Base-by-base conservation (phyloP, 31 red algal genomes). In the Porphyra umbilicalis region DNA sequence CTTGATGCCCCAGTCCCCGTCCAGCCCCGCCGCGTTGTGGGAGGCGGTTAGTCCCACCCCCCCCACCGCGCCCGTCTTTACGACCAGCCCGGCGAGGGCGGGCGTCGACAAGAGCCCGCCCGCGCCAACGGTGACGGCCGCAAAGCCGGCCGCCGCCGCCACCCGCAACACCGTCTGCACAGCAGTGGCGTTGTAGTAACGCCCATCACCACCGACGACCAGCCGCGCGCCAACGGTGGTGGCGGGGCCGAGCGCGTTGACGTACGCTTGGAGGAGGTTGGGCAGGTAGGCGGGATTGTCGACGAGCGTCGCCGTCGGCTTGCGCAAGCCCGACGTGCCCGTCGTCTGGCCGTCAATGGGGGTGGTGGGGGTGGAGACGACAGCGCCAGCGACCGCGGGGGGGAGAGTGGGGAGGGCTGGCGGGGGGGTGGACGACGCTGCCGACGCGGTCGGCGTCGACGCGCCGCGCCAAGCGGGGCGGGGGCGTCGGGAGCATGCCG, bases 301-400 rank as follows among this genome's bases (percentile, higher is more conserved):
- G 6, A 95, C 32, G 14, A 90, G 83, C 16, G 84, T 78, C 7
- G 57, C 78, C 6, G 92, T 88, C 71, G 85, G 89, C 75, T 88
- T 89, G 25, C 96, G 92, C 79, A 98, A 80, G 39, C 96, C 96
- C 40, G 92, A 95, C 8, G 96, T 98, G 36, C 96, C 96, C 31
- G 92, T 94, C 34, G 93, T 98, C 79, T 98, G 96, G 32, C 90
- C 92, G 9, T 84, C 35, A 37, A 96, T 96, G 36, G 94, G 94
- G 20, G 39, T 35, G 18, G 94, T 96, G 15, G 80, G 36, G 34
- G 83, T 87, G 15, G 33, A 68, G 6, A 94, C 75, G 8, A 94
- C 80, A n/a, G 84, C 32, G 35, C 25, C 38, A 25, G 75, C 36
- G 5, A 35, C 83, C 76, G 83, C 32, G 35, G 83, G 76, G 36